These are phyloP conservation scores for Sinapis alba DNA, from an alignment of 441 rosid genomes.

Conservation along the genomic window DNA sequence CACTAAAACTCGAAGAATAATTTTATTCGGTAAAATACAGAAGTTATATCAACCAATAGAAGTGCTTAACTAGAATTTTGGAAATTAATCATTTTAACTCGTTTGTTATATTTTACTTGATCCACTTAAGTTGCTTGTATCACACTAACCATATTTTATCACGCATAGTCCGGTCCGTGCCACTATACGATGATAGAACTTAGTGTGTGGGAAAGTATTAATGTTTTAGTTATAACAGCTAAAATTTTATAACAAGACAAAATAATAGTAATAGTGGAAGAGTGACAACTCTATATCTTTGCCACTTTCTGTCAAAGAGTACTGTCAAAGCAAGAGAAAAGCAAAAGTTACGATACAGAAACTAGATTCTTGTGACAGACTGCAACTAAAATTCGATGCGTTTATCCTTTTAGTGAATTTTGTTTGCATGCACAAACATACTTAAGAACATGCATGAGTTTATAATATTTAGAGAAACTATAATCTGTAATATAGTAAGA, in stretches of 20 bases:
- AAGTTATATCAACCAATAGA: background rate
- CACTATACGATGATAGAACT: background rate
- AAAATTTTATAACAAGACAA: slow-evolving; percentile 18
- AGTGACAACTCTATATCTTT: slow-evolving; percentile 25
- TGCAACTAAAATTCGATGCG: slow-evolving; percentile 9
- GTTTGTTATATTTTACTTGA: background rate
- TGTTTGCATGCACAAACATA: background rate
- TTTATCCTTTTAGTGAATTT: background rate
- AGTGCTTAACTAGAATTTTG: background rate
- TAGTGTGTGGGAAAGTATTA: background rate
- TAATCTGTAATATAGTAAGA: background rate
- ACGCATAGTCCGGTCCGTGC: background rate
- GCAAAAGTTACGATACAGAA: slow-evolving; percentile 3
- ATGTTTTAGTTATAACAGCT: slow-evolving; percentile 14
- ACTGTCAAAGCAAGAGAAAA: background rate
- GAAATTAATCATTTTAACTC: background rate
- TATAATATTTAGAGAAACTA: background rate
- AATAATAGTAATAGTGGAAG: slow-evolving; percentile 15
- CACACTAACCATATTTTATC: background rate
- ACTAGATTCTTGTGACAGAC: slow-evolving; percentile 17
- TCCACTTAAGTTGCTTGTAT: background rate
- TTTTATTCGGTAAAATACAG: background rate
- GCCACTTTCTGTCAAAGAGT: slow-evolving; percentile 13
- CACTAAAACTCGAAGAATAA: background rate
- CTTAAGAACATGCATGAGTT: background rate